These are phyloP conservation scores for Penicillium nordicum DNA, from an alignment of 2,329 filamentous ascomycete genomes.

Conservation along the genomic window DNA sequence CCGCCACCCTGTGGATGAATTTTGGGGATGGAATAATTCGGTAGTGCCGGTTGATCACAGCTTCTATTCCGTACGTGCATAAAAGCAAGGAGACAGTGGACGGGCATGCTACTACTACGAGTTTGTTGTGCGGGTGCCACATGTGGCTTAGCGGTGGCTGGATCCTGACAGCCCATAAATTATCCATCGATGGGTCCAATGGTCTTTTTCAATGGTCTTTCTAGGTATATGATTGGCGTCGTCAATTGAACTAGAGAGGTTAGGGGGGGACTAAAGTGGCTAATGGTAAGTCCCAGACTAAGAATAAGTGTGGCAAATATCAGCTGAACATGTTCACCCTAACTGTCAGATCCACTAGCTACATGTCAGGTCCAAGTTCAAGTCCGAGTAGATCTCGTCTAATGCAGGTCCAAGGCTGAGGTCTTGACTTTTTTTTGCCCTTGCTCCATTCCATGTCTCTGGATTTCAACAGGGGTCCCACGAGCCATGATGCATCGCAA, in stretches of 20 bases:
- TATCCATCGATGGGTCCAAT: not conserved
- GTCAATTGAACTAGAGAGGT: not conserved
- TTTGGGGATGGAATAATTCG: not conserved
- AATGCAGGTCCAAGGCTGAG: conserved; percentile 10
- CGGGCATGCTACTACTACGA: not conserved
- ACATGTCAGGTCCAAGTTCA: not conserved
- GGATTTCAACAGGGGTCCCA: conserved; percentile 10
- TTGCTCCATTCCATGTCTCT: not conserved
- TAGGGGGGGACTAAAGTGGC: not conserved
- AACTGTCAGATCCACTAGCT: conserved; percentile 9
- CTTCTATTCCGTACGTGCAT: not conserved
- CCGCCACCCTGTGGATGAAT: not conserved
- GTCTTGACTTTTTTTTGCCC: not conserved
- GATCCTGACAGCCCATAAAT: not conserved
- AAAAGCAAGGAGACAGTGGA: not conserved
- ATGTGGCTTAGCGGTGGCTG: conserved; percentile 24
- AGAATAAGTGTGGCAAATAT: conserved; percentile 8
- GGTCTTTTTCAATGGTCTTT: too few relatives aligned
- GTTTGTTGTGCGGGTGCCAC: conserved; percentile 15
- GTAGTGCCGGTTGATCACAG: conserved; percentile 3
- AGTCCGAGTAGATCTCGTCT: not conserved
- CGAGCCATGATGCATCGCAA: not conserved
- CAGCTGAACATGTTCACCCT: conserved; percentile 7
- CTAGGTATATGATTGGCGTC: not conserved
- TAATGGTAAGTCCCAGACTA: not conserved